Conservation (phyloP, 495 filamentous ascomycete genomes). For the Podospora sp. region DNA sequence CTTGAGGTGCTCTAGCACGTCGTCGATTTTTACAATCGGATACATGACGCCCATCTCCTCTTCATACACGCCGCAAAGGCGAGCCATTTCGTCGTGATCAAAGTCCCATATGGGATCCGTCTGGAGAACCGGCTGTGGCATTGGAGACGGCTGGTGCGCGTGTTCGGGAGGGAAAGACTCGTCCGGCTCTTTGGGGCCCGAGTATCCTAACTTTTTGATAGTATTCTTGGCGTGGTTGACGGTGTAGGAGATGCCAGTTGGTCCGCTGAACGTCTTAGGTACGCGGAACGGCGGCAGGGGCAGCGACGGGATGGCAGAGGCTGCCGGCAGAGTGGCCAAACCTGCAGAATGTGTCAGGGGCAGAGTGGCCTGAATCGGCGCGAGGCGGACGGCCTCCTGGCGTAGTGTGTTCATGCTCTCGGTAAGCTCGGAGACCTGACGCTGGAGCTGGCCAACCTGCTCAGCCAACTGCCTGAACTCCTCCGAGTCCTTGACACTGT, state of each 20-base stretch:
- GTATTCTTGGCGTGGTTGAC: constrained; percentile 87
- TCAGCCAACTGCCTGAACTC: constrained; percentile 80
- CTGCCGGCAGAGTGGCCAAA: constrained; percentile 40
- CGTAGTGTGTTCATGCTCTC: constrained; percentile 67
- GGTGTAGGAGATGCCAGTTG: constrained; percentile 83
- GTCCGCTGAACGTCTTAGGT: constrained; percentile 76
- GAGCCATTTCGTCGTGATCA: constrained; percentile 68
- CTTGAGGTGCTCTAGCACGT: constrained; percentile 63
- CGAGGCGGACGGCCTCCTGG: constrained; percentile 45
- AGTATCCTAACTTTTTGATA: constrained; percentile 86
- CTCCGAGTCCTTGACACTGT: constrained; percentile 82
- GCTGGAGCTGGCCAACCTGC: constrained; percentile 74
- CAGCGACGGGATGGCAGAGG: constrained; percentile 36
- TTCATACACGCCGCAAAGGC: constrained; percentile 72
- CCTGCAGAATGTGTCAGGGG: constrained; percentile 39
- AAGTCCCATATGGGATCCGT: constrained; percentile 77
- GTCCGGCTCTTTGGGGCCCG: constrained; percentile 57
- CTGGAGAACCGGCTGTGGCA: constrained; percentile 31
- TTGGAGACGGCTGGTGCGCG: constrained; percentile 55
- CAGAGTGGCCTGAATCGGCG: constrained; percentile 40
- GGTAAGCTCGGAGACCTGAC: constrained; percentile 79
- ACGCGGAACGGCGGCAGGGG: constrained; percentile 35
- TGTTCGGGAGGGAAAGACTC: constrained; percentile 50
- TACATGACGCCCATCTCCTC: constrained; percentile 90
- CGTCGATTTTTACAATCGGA: constrained; percentile 72